phyloP scores from a whole-genome alignment of 1,139 yeast species.

The Pichia sp. region DNA sequence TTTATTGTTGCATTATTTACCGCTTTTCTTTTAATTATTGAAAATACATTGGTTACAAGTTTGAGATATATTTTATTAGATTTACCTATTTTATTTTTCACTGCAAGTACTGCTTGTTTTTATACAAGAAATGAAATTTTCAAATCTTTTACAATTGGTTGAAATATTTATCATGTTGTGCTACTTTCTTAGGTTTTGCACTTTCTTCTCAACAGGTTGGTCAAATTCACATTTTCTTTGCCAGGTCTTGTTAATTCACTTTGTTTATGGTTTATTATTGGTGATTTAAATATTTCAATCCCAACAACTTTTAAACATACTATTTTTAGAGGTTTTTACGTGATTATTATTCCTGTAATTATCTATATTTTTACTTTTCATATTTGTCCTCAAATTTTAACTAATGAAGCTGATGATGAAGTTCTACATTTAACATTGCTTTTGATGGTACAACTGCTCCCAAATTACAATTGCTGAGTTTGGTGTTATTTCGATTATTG shows the following conservation, averaged over 20 bases:
- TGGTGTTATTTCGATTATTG: slow-evolving; percentile 73
- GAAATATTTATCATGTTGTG: slow-evolving; percentile 64
- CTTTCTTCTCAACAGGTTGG: slow-evolving; percentile 98
- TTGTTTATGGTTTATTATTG: slow-evolving; percentile 83
- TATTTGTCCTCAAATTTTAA: slow-evolving; percentile 67
- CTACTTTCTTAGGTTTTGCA: too few species aligned
- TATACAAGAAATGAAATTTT: slow-evolving; percentile 77
- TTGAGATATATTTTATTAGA: slow-evolving; percentile 87
- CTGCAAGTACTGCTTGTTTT: slow-evolving; percentile 78
- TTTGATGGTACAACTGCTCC: slow-evolving; percentile 70
- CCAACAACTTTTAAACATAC: slow-evolving; percentile 48
- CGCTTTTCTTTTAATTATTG: slow-evolving; percentile 63
- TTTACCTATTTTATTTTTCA: slow-evolving; percentile 84
- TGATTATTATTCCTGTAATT: slow-evolving; percentile 64
- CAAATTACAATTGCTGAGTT: slow-evolving; percentile 67
- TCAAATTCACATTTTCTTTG: slow-evolving; percentile 88
- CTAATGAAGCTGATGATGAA: slow-evolving; percentile 81
- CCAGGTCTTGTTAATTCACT: slow-evolving; percentile 68
- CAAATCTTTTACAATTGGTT: slow-evolving; percentile 70
- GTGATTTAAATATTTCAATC: slow-evolving; percentile 65
- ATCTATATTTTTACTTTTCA: slow-evolving; percentile 71
- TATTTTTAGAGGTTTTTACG: slow-evolving; percentile 46
- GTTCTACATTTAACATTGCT: slow-evolving; percentile 80
- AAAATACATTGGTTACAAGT: slow-evolving; percentile 82
- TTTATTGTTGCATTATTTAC: slow-evolving; percentile 65